Evolutionary conservation across 2,329 filamentous ascomycete genomes (phyloP).

Genomic region (Cryphonectria naterciae): DNA sequence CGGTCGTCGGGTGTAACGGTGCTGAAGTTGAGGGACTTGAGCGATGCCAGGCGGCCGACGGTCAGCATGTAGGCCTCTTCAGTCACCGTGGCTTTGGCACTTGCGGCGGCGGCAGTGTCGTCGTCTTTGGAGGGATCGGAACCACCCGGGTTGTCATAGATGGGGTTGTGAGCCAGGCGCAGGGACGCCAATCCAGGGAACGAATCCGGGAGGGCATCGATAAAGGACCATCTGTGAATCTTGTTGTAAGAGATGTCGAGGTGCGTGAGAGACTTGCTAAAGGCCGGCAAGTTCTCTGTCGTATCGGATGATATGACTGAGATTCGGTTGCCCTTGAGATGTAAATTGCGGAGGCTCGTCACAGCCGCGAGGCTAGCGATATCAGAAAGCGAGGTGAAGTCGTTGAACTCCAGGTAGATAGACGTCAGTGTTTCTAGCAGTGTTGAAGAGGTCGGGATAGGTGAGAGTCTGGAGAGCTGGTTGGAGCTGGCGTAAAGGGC

Average conservation of each 20-base stretch:
- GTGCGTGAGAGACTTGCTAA: slow-evolving; percentile 61
- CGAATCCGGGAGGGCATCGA: slow-evolving; percentile 67
- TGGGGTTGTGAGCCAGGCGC: slow-evolving; percentile 82
- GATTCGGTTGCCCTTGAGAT: slow-evolving; percentile 81
- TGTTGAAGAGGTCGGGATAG: slow-evolving; percentile 41
- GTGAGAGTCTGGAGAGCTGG: slow-evolving; percentile 54
- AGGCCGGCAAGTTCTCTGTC: slow-evolving; percentile 46
- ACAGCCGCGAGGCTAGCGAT: slow-evolving; percentile 58
- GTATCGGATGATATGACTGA: slow-evolving; percentile 42
- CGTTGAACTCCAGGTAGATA: slow-evolving; percentile 74
- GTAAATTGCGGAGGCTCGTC: slow-evolving; percentile 58
- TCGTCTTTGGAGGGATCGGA: slow-evolving; percentile 35
- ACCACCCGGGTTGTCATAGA: slow-evolving; percentile 63
- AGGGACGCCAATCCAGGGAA: slow-evolving; percentile 78
- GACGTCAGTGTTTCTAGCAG: slow-evolving; percentile 61
- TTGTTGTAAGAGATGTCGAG: slow-evolving; percentile 76
- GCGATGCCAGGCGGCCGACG: slow-evolving; percentile 70
- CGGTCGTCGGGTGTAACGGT: slow-evolving; percentile 74
- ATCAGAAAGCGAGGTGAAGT: slow-evolving; percentile 63
- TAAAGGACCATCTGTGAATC: slow-evolving; percentile 71
- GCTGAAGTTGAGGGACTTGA: slow-evolving; percentile 75
- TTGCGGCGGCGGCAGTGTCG: slow-evolving; percentile 31
- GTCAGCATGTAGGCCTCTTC: slow-evolving; percentile 92
- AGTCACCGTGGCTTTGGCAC: slow-evolving; percentile 54
- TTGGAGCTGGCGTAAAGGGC: slow-evolving; percentile 61